Evolutionary conservation across 768 basidiomycete genomes (phyloP).

Genomic region (Leccinum longicurvipes): DNA sequence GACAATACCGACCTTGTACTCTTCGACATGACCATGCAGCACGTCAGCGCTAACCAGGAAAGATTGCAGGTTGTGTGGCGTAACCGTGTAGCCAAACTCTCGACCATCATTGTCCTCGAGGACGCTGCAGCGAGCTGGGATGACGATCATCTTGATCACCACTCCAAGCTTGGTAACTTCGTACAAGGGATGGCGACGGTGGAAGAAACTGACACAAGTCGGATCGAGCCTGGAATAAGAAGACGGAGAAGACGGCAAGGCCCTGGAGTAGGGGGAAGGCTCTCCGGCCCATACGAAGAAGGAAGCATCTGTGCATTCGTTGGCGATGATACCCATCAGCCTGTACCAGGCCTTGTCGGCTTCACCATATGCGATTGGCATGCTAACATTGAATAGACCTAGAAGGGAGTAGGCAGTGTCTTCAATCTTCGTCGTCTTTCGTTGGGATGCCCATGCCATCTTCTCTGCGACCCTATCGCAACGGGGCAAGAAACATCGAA

Average conservation of each 20-base stretch:
- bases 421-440: slow-evolving; percentile 23
- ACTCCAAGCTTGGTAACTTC: slow-evolving; percentile 15
- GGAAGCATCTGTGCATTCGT: slow-evolving; percentile 12
- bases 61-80: slow-evolving; percentile 1
- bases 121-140: slow-evolving; percentile 8
- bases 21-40: neutral
- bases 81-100: slow-evolving; percentile 11
- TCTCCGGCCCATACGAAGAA: slow-evolving; percentile 13
- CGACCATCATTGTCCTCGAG: slow-evolving; percentile 8
- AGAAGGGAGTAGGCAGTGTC: slow-evolving; percentile 26
- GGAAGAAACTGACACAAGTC: neutral
- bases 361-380: slow-evolving; percentile 26
- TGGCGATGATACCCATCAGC: slow-evolving; percentile 13
- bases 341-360: slow-evolving; percentile 22
- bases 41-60: slow-evolving; percentile 9
- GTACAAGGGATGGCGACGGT: slow-evolving; percentile 9
- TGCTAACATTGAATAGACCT: slow-evolving; percentile 20
- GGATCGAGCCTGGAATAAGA: slow-evolving; percentile 9
- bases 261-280: slow-evolving; percentile 12
- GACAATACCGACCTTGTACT: slow-evolving; percentile 10
- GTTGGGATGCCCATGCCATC: slow-evolving; percentile 24
- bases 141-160: slow-evolving; percentile 7
- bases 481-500: slow-evolving; percentile 11
- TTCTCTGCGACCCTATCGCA: slow-evolving; percentile 16
- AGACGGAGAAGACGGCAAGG: slow-evolving; percentile 7